A percentile compares a stretch with the other conserved stretches of the same genome.
phyloP scores from a whole-genome alignment of 257 asterid genomes.

The Plantago major region DNA sequence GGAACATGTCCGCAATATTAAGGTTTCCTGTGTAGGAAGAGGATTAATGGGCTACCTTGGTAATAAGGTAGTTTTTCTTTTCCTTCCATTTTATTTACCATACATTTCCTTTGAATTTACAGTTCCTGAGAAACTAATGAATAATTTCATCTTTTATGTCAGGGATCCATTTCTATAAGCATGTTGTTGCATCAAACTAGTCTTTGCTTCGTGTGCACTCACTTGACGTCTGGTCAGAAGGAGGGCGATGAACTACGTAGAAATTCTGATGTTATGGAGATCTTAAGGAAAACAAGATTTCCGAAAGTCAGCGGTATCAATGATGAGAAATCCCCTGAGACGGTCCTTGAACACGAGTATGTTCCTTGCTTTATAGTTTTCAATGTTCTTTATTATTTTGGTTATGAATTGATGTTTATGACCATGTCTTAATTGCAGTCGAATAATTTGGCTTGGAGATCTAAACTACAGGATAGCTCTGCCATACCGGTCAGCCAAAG shows the following conservation, averaged over 20 bases:
- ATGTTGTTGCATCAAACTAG: constrained; percentile 97
- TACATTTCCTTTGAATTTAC: background rate
- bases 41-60: constrained; percentile 99
- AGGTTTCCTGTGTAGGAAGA: constrained; percentile 91
- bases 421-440: constrained; percentile 42
- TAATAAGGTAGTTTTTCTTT: constrained; percentile 60
- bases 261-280: constrained; percentile 92
- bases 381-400: constrained; percentile 4
- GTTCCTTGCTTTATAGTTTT: constrained; percentile 12
- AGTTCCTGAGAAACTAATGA: constrained; percentile 12
- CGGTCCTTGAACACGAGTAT: constrained; percentile 87
- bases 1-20: constrained; percentile 77
- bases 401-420: constrained; percentile 2
- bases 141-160: constrained; percentile 21
- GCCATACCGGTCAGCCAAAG: constrained; percentile 91
- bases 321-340: constrained; percentile 90
- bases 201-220: constrained; percentile 95
- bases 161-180: constrained; percentile 97
- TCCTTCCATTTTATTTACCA: no score
- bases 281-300: constrained; percentile 84
- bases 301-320: constrained; percentile 62
- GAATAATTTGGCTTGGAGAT: constrained; percentile 96
- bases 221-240: constrained; percentile 93
- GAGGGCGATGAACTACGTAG: constrained; percentile 97
- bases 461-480: constrained; percentile 90